A percentile compares a stretch with the other conserved stretches of the same genome.
Conservation (phyloP, 2,329 filamentous ascomycete genomes). For the Epichloe amarillans region DNA sequence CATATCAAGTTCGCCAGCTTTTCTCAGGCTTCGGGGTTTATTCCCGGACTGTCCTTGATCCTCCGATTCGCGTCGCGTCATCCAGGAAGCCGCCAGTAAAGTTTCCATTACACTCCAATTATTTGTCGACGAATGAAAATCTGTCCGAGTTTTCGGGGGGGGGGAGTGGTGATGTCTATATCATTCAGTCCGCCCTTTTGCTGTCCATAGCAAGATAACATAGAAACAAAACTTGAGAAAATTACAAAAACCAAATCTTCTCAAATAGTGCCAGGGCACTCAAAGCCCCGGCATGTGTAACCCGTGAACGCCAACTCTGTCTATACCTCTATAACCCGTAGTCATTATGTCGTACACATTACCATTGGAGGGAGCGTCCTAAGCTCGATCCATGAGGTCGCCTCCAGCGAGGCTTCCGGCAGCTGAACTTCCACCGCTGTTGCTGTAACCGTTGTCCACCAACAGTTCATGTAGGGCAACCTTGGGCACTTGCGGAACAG, state of each 20-base stretch:
- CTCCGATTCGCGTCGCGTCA: not conserved
- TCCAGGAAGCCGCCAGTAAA: slow-evolving; percentile 8
- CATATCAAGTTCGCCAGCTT: not conserved
- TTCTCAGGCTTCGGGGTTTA: not conserved
- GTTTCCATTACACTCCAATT: slow-evolving; percentile 13
- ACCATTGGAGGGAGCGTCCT: slow-evolving; percentile 14
- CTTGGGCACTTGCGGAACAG: slow-evolving; percentile 81
- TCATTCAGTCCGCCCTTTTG: not conserved
- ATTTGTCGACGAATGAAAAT: slow-evolving; percentile 5
- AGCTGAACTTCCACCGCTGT: slow-evolving; percentile 65
- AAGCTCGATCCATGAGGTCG: slow-evolving; percentile 47
- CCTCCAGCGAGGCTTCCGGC: slow-evolving; percentile 65
- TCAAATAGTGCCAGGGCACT: not conserved
- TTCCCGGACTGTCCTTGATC: not conserved
- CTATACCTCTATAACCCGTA: slow-evolving; percentile 26
- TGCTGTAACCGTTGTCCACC: slow-evolving; percentile 51
- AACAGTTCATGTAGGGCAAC: slow-evolving; percentile 78
- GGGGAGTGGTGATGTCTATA: slow-evolving; percentile 9
- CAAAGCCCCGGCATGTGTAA: slow-evolving; percentile 9
- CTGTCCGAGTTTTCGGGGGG: not conserved
- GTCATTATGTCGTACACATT: slow-evolving; percentile 25
- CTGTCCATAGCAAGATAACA: not conserved
- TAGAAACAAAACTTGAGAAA: slow-evolving; percentile 8
- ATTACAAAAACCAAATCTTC: not conserved
- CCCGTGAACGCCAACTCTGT: slow-evolving; percentile 25